Conservation (phyloP, 805 yeast genomes). For the Saccharomyces mikatae region DNA sequence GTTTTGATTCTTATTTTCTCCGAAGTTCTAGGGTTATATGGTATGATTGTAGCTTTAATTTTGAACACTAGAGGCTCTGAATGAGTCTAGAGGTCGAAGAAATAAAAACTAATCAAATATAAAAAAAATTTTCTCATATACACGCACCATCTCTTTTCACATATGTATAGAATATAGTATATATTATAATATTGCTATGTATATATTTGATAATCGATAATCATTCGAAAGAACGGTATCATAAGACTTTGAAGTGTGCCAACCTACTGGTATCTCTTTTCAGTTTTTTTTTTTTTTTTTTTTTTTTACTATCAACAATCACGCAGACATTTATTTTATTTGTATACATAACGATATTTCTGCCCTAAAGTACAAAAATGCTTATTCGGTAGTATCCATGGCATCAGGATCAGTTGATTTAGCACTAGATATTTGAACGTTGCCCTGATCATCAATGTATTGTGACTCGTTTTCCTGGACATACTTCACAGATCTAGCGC, state of each 20-base stretch:
- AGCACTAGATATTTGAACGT: constrained; percentile 46
- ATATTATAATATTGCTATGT: background rate
- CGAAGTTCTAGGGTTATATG: constrained; percentile 83
- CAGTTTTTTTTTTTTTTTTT: background rate
- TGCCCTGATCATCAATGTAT: constrained; percentile 73
- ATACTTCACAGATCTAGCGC: constrained; percentile 80
- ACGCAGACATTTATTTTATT: background rate
- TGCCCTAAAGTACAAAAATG: constrained; percentile 1
- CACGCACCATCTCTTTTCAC: background rate
- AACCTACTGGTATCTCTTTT: background rate
- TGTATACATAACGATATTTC: constrained; percentile 1
- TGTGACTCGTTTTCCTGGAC: constrained; percentile 60
- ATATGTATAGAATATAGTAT: background rate
- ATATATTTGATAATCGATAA: background rate
- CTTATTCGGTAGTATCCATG: constrained; percentile 30
- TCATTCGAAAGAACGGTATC: background rate
- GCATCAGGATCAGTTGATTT: constrained; percentile 16
- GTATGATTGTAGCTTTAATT: constrained; percentile 90
- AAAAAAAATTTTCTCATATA: background rate
- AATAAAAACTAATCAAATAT: background rate
- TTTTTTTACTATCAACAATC: background rate
- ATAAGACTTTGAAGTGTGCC: background rate
- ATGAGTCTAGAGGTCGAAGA: background rate
- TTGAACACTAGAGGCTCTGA: constrained; percentile 83
- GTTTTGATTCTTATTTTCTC: constrained; percentile 84